phyloP scores from a whole-genome alignment of 1,284 basidiomycete genomes.

The Apiotrichum montevideense region DNA sequence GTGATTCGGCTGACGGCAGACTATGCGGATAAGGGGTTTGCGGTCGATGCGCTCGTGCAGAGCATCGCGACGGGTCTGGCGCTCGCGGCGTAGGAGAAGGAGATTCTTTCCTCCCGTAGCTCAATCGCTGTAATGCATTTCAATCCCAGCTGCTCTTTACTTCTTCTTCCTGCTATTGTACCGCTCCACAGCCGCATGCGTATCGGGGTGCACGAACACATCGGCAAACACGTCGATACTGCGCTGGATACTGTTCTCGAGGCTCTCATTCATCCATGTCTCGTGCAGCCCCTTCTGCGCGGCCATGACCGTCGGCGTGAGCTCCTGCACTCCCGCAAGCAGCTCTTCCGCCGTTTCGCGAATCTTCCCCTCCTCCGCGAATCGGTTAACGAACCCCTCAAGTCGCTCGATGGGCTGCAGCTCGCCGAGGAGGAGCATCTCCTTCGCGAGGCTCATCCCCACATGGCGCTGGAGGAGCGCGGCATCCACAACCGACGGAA shows the following conservation, averaged over 20 bases:
- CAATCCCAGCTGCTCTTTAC: background rate
- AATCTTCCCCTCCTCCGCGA: background rate
- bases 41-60: slow-evolving; percentile 67
- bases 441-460: slow-evolving; percentile 10
- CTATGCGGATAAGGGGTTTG: slow-evolving; percentile 66
- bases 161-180: slow-evolving; percentile 16
- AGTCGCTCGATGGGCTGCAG: slow-evolving; percentile 9
- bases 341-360: slow-evolving; percentile 2
- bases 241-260: slow-evolving; percentile 3
- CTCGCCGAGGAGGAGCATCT: slow-evolving; percentile 18
- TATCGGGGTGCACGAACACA: slow-evolving; percentile 9
- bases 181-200: slow-evolving; percentile 12
- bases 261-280: slow-evolving; percentile 11
- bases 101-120: background rate
- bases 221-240: slow-evolving; percentile 17
- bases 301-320: slow-evolving; percentile 14
- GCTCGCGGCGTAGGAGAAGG: slow-evolving; percentile 34
- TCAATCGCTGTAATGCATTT: too few relatives aligned
- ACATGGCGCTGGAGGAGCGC: slow-evolving; percentile 13
- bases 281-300: slow-evolving; percentile 19
- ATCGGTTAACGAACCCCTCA: slow-evolving; percentile 5
- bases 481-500: slow-evolving; percentile 15
- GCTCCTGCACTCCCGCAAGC: slow-evolving; percentile 10
- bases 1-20: slow-evolving; percentile 47
- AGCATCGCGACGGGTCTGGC: slow-evolving; percentile 67